Conservation (phyloP, 768 basidiomycete genomes). For the Trametes cinnabarina region DNA sequence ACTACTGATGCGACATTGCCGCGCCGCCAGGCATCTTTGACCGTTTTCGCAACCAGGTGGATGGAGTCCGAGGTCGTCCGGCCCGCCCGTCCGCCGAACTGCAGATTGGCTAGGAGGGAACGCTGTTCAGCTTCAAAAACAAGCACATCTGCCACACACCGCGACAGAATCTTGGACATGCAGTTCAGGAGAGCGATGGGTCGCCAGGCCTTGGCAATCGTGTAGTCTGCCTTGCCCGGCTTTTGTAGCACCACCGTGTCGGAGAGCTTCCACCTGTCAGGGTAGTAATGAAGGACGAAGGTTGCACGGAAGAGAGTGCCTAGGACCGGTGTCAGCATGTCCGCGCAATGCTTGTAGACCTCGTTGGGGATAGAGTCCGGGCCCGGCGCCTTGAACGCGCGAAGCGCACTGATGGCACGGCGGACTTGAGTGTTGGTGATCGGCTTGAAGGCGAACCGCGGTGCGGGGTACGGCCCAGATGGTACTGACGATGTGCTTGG, state of each 20-base stretch:
- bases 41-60: constrained; percentile 18
- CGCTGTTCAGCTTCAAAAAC: constrained; percentile 2
- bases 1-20: constrained; percentile 30
- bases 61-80: constrained; percentile 24
- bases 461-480: constrained; percentile 26
- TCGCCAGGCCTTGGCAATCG: constrained; percentile 32
- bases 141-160: constrained; percentile 19
- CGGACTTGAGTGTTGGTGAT: constrained; percentile 32
- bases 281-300: constrained; percentile 23
- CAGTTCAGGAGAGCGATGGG: constrained; percentile 38
- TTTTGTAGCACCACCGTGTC: constrained; percentile 36
- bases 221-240: constrained; percentile 37
- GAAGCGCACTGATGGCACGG: constrained; percentile 26
- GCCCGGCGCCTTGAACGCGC: constrained; percentile 36
- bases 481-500: background rate
- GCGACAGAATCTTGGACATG: constrained; percentile 23
- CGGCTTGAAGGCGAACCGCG: constrained; percentile 13
- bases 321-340: constrained; percentile 28
- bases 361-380: constrained; percentile 33
- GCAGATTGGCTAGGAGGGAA: constrained; percentile 17
- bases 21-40: constrained; percentile 25
- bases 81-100: constrained; percentile 28
- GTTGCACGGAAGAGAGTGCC: constrained; percentile 30
- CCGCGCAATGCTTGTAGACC: constrained; percentile 29
- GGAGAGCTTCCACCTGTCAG: constrained; percentile 24